Evolutionary conservation across 306 rosid genomes (phyloP).

Genomic region (Inga laurina): DNA sequence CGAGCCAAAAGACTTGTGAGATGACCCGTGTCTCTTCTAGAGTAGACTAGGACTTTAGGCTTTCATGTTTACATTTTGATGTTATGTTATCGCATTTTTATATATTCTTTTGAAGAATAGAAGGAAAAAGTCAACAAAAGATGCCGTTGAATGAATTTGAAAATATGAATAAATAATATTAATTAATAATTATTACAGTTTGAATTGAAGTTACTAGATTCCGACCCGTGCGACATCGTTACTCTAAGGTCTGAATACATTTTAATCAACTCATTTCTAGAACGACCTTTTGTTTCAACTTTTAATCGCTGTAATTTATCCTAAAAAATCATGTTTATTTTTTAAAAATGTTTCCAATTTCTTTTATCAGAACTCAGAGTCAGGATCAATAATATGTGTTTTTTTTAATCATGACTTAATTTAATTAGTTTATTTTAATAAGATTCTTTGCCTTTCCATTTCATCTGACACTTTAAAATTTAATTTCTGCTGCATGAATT

Average conservation of each 20-base stretch:
- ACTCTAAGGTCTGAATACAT: neutral
- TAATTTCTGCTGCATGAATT: neutral
- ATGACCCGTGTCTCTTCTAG: neutral
- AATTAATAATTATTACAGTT: neutral
- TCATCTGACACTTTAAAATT: neutral
- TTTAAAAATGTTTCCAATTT: neutral
- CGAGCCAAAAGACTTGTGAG: neutral
- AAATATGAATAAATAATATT: neutral
- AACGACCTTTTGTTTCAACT: neutral
- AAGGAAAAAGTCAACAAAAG: neutral
- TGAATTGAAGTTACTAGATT: neutral
- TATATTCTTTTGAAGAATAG: neutral
- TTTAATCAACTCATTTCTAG: neutral
- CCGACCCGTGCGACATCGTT: neutral
- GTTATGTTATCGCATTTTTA: neutral
- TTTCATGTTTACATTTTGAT: neutral
- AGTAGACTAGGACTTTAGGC: neutral
- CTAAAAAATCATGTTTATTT: neutral
- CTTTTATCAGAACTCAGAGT: neutral
- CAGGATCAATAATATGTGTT: neutral
- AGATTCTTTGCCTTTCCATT: neutral
- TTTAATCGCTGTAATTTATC: neutral
- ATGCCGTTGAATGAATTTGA: neutral
- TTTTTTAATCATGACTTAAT: neutral
- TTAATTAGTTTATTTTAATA: neutral